Evolutionary conservation across 306 rosid genomes (phyloP).

Genomic region (Vachellia pachyceras): DNA sequence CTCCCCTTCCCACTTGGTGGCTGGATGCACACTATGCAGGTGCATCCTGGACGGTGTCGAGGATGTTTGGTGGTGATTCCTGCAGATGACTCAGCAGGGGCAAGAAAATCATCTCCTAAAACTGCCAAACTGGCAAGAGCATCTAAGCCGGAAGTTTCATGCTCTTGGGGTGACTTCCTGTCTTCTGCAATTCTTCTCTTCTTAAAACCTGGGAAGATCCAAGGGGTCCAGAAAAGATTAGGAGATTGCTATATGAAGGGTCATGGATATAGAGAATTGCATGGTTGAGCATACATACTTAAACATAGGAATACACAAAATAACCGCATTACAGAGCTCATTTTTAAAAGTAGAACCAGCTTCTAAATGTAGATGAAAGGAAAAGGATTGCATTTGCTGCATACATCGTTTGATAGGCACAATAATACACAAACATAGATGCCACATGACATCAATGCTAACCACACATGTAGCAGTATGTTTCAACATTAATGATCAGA

Average conservation of each 20-base stretch:
- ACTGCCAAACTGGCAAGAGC: slow-evolving; percentile 96
- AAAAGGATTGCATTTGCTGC: not conserved
- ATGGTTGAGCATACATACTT: not conserved
- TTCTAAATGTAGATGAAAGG: not conserved
- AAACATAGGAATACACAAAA: not conserved
- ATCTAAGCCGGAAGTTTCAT: slow-evolving; percentile 79
- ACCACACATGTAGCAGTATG: not conserved
- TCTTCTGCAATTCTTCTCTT: slow-evolving; percentile 60
- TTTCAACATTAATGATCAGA: slow-evolving; percentile 9
- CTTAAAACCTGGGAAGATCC: slow-evolving; percentile 65
- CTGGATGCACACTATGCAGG: slow-evolving; percentile 94
- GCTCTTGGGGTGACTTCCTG: slow-evolving; percentile 54
- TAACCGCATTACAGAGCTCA: not conserved
- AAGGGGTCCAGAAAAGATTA: slow-evolving; percentile 19
- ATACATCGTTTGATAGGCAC: not conserved
- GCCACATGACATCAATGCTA: not conserved
- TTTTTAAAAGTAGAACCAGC: not conserved
- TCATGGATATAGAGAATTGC: slow-evolving; percentile 16
- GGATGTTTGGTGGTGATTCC: slow-evolving; percentile 95
- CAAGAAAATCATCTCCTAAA: slow-evolving; percentile 70
- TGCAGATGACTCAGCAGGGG: slow-evolving; percentile 58
- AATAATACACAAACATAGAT: not conserved
- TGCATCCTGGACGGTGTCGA: slow-evolving; percentile 93
- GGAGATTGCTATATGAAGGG: slow-evolving; percentile 17
- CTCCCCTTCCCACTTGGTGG: slow-evolving; percentile 97